phyloP scores from a whole-genome alignment of 345 rosid species.

The Aquilaria sinensis region DNA sequence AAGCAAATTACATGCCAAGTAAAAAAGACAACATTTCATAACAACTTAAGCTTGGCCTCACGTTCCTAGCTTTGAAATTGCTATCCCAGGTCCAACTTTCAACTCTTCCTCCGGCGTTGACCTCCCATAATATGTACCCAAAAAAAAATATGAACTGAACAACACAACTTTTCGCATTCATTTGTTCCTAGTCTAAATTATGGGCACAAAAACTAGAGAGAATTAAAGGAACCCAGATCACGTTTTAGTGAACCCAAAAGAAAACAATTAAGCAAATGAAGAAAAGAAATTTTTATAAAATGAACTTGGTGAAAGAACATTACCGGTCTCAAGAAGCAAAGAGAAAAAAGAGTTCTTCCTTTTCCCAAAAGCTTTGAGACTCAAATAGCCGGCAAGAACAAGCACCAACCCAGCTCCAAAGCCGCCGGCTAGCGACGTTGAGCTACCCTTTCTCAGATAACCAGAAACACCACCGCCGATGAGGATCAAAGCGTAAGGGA shows the following conservation, averaged over 20 bases:
- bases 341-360: slow-evolving; percentile 59
- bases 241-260: background rate
- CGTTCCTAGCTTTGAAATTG: no score
- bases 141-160: no score
- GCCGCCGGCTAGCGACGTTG: slow-evolving; percentile 80
- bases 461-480: slow-evolving; percentile 78
- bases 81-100: no score
- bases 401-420: slow-evolving; percentile 68
- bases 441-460: slow-evolving; percentile 64
- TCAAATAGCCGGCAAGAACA: slow-evolving; percentile 69
- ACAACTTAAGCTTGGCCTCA: no score
- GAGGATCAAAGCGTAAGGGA: slow-evolving; percentile 88
- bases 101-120: no score
- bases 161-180: no score
- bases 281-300: slow-evolving; percentile 1
- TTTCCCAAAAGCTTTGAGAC: slow-evolving; percentile 79
- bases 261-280: background rate
- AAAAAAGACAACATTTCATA: no score
- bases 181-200: no score
- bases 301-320: background rate
- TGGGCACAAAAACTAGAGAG: no score
- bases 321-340: slow-evolving; percentile 71
- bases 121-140: no score
- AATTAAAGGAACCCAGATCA: slow-evolving; percentile 10
- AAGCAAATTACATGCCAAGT: no score